These are phyloP conservation scores for Yamadazyma jaroonii DNA, from an alignment of 1,139 yeast genomes.

Conservation along the genomic window DNA sequence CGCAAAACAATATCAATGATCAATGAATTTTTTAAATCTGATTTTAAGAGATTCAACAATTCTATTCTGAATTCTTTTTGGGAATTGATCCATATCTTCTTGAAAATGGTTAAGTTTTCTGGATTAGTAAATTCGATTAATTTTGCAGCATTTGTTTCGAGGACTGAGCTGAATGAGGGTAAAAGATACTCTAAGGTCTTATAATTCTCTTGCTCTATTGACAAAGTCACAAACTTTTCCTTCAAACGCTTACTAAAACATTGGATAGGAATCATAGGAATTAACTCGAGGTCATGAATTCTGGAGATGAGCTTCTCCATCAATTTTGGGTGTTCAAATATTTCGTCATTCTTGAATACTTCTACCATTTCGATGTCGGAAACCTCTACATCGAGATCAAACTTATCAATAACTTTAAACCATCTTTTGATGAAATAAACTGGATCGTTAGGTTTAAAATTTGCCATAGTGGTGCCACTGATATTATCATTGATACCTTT, in stretches of 20 bases:
- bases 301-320: background rate
- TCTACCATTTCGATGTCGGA: no score
- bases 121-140: slow-evolving; percentile 10
- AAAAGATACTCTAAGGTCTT: slow-evolving; percentile 12
- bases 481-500: background rate
- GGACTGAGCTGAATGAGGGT: slow-evolving; percentile 50
- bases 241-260: slow-evolving; percentile 45
- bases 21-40: background rate
- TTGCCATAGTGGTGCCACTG: no score
- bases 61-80: background rate
- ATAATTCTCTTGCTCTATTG: slow-evolving; percentile 13
- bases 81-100: slow-evolving; percentile 5
- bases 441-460: slow-evolving; percentile 13
- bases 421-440: slow-evolving; percentile 44
- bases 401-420: slow-evolving; percentile 40
- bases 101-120: slow-evolving; percentile 3
- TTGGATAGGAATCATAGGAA: slow-evolving; percentile 42
- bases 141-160: slow-evolving; percentile 42
- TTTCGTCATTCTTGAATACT: background rate
- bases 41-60: background rate
- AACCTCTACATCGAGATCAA: background rate
- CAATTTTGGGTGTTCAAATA: slow-evolving; percentile 3
- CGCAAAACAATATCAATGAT: slow-evolving; percentile 1
- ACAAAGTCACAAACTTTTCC: slow-evolving; percentile 32
- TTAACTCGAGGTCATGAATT: no score